Evolutionary conservation across 2,329 filamentous ascomycete species (phyloP), one percentile per base, ranked within the genome.

Genomic region (Aspergillus sp.): DNA sequence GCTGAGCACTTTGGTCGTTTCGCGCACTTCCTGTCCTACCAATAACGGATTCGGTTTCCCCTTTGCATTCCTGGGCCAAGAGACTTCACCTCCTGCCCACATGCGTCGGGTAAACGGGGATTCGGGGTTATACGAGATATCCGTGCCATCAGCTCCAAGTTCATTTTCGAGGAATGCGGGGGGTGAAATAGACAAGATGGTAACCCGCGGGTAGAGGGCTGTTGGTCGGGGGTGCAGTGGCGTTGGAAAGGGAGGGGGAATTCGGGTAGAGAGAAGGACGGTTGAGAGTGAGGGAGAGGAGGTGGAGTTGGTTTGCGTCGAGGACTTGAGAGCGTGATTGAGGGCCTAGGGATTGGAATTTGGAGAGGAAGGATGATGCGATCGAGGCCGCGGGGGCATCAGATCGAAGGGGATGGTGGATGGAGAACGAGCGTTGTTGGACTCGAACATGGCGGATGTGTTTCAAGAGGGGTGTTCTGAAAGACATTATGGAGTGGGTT

Each of bases 61-160:
- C 13, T 60, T 43, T 5, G 41, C 45, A 7, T 38, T 46, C 9
- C 65, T 59, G 2, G 67, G 55, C 78, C 79, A 83, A 10, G 60
- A 58, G 62, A 85, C 77, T 44, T 71, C 68, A 0, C 82, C 82
- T 1, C 81, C 82, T 0, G 82, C 82, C 82, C 82, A 85, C 82
- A 85, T 85, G 9, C 82, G 71, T 28, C 81, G 64, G 2, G 79
- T 82, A 45, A 83, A 85, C 0, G 81, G 81, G 3, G 64, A 48
- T 0, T 77, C 71, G 0, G 81, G 75, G 51, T 83, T 85, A 57
- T 79, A 84, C 0, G 75, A 75, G 1, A 58, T 64, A 61, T 85
- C 82, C 0, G 78, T 82, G 10, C 82, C 82, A 58, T 86, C 82
- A 0, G 58, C 48, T 0, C 80, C 81, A 0, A 85, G 69, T 6